A percentile compares a stretch with the other conserved stretches of the same genome.
Evolutionary conservation across 2,329 filamentous ascomycete genomes (phyloP).

Genomic region (Fusarium udum): DNA sequence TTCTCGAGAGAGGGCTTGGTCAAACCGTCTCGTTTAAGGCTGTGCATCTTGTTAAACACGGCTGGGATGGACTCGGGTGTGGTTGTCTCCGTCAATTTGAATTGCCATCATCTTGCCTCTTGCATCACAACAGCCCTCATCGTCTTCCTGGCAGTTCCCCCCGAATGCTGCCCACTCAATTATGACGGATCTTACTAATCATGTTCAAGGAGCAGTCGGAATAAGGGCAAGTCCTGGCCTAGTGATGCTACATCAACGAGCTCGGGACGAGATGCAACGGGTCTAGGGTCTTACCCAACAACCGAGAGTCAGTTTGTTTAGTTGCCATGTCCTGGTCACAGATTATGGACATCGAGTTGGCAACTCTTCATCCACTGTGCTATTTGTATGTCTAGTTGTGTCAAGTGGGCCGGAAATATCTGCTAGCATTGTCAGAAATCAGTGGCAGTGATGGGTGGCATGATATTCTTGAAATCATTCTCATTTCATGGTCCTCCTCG

Average conservation of each 20-base stretch:
- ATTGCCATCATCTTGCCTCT: not conserved
- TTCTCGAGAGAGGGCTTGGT: not conserved
- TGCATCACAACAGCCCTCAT: not conserved
- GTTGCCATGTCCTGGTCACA: slow-evolving; percentile 24
- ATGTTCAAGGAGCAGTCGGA: not conserved
- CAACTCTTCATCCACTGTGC: slow-evolving; percentile 16
- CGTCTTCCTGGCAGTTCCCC: not conserved
- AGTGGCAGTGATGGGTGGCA: not conserved
- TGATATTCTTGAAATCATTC: not conserved
- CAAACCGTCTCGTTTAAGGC: not conserved
- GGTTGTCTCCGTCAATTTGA: not conserved
- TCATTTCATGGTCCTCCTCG: not conserved
- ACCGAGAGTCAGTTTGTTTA: slow-evolving; percentile 22
- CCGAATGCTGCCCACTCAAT: not conserved
- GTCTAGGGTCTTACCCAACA: slow-evolving; percentile 19
- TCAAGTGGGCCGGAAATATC: not conserved
- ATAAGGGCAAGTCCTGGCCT: not conserved
- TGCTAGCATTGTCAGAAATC: not conserved
- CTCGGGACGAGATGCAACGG: slow-evolving; percentile 17
- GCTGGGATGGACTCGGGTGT: not conserved
- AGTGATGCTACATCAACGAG: slow-evolving; percentile 13
- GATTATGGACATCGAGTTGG: slow-evolving; percentile 20
- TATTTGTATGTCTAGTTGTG: not conserved
- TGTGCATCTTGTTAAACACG: not conserved
- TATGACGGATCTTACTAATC: not conserved